Evolutionary conservation across 2,329 filamentous ascomycete genomes (phyloP).

Genomic region (Colletotrichum echinochloae): DNA sequence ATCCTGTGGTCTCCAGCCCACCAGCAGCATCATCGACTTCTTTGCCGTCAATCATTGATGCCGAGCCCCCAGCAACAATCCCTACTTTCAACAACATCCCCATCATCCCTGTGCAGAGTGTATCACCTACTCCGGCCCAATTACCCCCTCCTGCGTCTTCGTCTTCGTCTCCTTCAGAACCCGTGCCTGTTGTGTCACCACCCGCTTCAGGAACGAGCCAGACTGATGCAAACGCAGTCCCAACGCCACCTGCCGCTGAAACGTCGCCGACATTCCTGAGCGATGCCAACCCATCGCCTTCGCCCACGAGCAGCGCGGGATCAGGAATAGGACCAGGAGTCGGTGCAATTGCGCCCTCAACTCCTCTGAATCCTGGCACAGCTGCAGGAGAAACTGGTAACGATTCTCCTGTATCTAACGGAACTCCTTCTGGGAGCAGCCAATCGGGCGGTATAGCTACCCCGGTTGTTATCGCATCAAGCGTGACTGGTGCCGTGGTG

Average conservation of each 20-base stretch:
- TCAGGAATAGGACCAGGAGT: neutral
- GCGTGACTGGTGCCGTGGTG: constrained; percentile 63
- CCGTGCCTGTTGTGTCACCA: constrained; percentile 31
- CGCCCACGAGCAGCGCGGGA: constrained; percentile 14
- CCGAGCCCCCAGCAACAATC: constrained; percentile 33
- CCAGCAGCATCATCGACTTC: constrained; percentile 29
- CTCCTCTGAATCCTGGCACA: constrained; percentile 32
- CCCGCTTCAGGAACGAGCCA: constrained; percentile 49
- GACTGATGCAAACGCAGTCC: constrained; percentile 51
- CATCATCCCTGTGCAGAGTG: constrained; percentile 23
- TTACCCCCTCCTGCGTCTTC: constrained; percentile 10
- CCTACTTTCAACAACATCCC: constrained; percentile 38
- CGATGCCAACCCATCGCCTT: constrained; percentile 19
- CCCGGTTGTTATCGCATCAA: constrained; percentile 61
- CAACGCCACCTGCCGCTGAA: constrained; percentile 36
- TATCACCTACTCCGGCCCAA: constrained; percentile 18
- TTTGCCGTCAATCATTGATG: constrained; percentile 24
- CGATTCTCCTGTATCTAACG: constrained; percentile 20
- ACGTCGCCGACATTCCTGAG: constrained; percentile 37
- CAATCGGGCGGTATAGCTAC: constrained; percentile 46
- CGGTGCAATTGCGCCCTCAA: constrained; percentile 7
- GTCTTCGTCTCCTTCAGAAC: constrained; percentile 18
- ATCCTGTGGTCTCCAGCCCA: constrained; percentile 29
- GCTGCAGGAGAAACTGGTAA: constrained; percentile 31
- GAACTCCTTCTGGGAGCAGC: constrained; percentile 34